Percentiles rank a stretch among this genome's conserved stretches.
Conservation (phyloP, 176 grass and related monocot genomes). For the Urochloa ruziziensis region DNA sequence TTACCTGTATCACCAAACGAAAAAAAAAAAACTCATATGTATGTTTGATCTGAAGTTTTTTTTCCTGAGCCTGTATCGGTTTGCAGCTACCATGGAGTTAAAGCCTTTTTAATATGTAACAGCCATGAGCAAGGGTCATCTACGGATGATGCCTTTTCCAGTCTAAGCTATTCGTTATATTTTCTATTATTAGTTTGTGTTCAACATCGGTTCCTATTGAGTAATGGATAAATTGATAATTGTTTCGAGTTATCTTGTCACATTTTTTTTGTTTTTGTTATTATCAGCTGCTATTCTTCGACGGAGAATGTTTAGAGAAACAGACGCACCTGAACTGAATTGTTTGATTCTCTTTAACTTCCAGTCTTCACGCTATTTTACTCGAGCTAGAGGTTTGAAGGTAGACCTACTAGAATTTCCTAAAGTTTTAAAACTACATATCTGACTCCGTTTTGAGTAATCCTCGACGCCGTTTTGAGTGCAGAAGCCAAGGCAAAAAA, state of each 20-base stretch:
- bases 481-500: no score
- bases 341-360: background rate
- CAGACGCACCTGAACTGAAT: background rate
- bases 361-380: background rate
- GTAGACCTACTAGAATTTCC: no score
- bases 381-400: background rate
- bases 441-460: no score
- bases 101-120: background rate
- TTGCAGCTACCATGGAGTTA: background rate
- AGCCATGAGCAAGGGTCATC: background rate
- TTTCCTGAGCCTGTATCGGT: background rate
- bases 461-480: no score
- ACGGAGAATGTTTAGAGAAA: background rate
- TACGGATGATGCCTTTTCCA: background rate
- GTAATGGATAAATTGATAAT: background rate
- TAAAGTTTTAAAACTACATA: no score
- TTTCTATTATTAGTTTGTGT: constrained; percentile 17
- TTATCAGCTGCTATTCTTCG: background rate
- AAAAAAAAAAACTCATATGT: background rate
- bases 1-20: background rate
- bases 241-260: background rate
- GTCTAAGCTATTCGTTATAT: constrained; percentile 7
- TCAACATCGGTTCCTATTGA: background rate
- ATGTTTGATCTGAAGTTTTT: background rate
- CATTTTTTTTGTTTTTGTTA: no score